Percentiles rank a stretch among this genome's conserved stretches.
Conservation (phyloP, 2,329 filamentous ascomycete genomes). For the Sporothrix pallida region DNA sequence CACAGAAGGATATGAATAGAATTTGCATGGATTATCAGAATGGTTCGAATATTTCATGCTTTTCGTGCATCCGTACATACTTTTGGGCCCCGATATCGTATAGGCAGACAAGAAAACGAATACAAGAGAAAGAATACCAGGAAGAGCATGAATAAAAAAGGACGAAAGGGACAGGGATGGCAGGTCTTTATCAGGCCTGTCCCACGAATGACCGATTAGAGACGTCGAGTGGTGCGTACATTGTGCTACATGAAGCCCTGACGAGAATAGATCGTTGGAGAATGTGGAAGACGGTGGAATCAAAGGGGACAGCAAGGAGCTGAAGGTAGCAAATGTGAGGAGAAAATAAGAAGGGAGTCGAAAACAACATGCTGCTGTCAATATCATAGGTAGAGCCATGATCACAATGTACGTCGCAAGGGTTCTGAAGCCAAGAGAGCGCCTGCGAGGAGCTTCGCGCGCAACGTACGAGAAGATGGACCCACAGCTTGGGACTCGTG, state of each 20-base stretch:
- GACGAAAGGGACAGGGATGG: not conserved
- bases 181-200: not conserved
- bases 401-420: not conserved
- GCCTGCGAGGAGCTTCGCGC: constrained; percentile 10
- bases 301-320: not conserved
- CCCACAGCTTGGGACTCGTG: constrained; percentile 26
- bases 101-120: not conserved
- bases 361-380: not conserved
- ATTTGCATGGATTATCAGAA: not conserved
- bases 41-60: not conserved
- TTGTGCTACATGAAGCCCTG: constrained; percentile 20
- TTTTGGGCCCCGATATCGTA: not conserved
- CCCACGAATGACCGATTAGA: constrained; percentile 18
- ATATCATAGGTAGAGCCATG: not conserved
- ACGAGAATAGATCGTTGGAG: constrained; percentile 1
- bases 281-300: not conserved
- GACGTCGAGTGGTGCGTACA: not conserved
- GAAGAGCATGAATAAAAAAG: not conserved
- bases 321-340: not conserved
- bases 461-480: constrained; percentile 23
- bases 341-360: not conserved
- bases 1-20: not conserved
- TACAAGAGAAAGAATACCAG: not conserved
- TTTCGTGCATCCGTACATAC: constrained; percentile 2
- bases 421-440: not conserved